Evolutionary conservation across 768 basidiomycete genomes (phyloP).

Genomic region (Vararia minispora): DNA sequence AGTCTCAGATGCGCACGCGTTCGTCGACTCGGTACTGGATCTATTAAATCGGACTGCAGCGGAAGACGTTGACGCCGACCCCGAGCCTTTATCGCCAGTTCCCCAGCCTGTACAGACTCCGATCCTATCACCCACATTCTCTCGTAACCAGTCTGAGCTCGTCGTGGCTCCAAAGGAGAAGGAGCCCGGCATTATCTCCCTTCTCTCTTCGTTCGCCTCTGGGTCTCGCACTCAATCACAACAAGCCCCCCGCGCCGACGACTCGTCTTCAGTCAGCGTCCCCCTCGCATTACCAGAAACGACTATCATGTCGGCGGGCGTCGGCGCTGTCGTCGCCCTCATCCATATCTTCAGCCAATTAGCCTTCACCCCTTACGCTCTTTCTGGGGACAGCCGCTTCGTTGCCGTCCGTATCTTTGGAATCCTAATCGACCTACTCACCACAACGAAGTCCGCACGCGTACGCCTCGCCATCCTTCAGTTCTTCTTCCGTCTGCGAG

Average conservation of each 20-base stretch:
- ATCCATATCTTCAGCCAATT: constrained; percentile 60
- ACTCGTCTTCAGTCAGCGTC: constrained; percentile 24
- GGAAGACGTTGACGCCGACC: constrained; percentile 10
- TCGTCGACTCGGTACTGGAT: constrained; percentile 8
- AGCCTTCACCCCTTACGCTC: constrained; percentile 53
- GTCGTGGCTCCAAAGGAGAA: constrained; percentile 26
- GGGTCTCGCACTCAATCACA: constrained; percentile 51
- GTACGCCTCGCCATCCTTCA: constrained; percentile 68
- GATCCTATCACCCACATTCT: constrained; percentile 39
- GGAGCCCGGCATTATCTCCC: constrained; percentile 53
- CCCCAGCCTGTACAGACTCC: constrained; percentile 13
- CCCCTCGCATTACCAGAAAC: constrained; percentile 8
- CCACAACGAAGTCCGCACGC: constrained; percentile 36
- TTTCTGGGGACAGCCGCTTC: constrained; percentile 32
- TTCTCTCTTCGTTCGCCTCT: constrained; percentile 50
- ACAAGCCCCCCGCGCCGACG: constrained; percentile 26
- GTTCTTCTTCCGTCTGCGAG: constrained; percentile 81
- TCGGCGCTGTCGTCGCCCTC: constrained; percentile 53
- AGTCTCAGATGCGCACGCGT: constrained; percentile 8
- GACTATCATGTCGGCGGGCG: constrained; percentile 27
- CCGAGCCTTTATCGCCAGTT: constrained; percentile 5
- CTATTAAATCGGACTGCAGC: constrained; percentile 5
- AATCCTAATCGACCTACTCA: constrained; percentile 36
- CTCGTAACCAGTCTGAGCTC: constrained; percentile 49
- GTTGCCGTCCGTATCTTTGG: constrained; percentile 46